phyloP scores from a whole-genome alignment of 1,139 yeast species.

The Debaryomyces subglobosus region DNA sequence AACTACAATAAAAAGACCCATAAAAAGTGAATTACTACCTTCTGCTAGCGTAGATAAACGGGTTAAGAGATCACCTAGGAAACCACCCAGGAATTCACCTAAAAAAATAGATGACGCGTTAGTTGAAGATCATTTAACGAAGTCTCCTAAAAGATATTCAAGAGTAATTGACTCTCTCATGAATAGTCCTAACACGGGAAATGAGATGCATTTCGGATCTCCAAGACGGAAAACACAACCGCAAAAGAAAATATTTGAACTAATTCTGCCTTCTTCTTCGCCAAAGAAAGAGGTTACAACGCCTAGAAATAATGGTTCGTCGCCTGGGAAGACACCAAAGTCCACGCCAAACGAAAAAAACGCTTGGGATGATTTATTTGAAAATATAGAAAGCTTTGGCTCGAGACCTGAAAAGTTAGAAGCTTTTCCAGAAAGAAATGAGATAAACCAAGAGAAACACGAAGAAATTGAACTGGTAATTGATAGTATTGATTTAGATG shows the following conservation, averaged over 20 bases:
- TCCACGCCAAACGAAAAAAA: slow-evolving; percentile 17
- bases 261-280: slow-evolving; percentile 6
- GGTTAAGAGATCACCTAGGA: background rate
- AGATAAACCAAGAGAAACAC: background rate
- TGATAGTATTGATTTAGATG: slow-evolving; percentile 1
- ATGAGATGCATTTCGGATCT: background rate
- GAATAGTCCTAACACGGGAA: background rate
- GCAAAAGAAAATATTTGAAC: slow-evolving; percentile 8
- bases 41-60: slow-evolving; percentile 4
- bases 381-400: slow-evolving; percentile 14
- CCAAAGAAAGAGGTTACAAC: background rate
- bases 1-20: slow-evolving; percentile 1
- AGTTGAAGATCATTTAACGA: slow-evolving; percentile 16
- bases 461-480: background rate
- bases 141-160: slow-evolving; percentile 24
- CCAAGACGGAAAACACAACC: slow-evolving; percentile 6
- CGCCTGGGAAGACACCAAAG: background rate
- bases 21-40: slow-evolving; percentile 5
- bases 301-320: background rate
- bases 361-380: slow-evolving; percentile 28
- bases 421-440: background rate
- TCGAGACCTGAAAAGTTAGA: background rate
- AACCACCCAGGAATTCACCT: slow-evolving; percentile 5
- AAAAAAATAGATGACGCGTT: slow-evolving; percentile 6
- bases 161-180: slow-evolving; percentile 16